phyloP scores from a whole-genome alignment of 1,139 yeast genomes.

The Yamadazyma atlantica region DNA sequence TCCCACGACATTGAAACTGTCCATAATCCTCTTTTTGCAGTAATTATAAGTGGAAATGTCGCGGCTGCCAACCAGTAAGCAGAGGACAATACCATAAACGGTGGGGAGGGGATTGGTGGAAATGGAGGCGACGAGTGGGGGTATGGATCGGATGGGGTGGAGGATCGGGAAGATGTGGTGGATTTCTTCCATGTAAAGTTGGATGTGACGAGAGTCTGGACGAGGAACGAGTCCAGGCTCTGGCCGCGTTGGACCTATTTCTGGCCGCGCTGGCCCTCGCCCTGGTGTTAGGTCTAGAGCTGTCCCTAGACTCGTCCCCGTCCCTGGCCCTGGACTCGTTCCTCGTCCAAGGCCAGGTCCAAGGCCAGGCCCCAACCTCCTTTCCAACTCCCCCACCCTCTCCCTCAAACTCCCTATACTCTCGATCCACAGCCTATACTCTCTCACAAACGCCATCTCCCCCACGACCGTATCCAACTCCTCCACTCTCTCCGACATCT shows the following conservation, averaged over 20 bases:
- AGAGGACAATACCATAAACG: constrained; percentile 12
- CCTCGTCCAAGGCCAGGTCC: constrained; percentile 2
- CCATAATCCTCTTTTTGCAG: constrained; percentile 17
- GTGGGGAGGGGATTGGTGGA: constrained; percentile 1
- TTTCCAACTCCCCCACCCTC: constrained; percentile 11
- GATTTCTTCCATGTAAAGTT: constrained; percentile 14
- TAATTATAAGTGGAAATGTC: constrained; percentile 8
- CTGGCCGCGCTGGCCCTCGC: too few species aligned
- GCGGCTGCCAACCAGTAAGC: constrained; percentile 7
- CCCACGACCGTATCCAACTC: constrained; percentile 13
- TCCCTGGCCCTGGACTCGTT: too few species aligned
- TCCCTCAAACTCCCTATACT: constrained; percentile 7
- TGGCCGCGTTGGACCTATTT: constrained; percentile 13
- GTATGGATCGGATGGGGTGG: constrained; percentile 11
- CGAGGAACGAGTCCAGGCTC: too few species aligned
- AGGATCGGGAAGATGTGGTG: constrained; percentile 18
- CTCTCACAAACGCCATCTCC: constrained; percentile 12
- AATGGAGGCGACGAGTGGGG: constrained; percentile 7
- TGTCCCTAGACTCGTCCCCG: too few species aligned
- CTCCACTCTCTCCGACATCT: constrained; percentile 8
- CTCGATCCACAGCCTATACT: constrained; percentile 8
- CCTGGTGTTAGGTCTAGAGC: too few species aligned
- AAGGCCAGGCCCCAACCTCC: too few species aligned
- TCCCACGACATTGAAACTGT: constrained; percentile 20
- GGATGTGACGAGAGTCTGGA: too few species aligned